Percentiles rank a stretch among this genome's conserved stretches.
Conservation (phyloP, 2,329 filamentous ascomycete species). For the Lecanoromycetidae sp. region DNA sequence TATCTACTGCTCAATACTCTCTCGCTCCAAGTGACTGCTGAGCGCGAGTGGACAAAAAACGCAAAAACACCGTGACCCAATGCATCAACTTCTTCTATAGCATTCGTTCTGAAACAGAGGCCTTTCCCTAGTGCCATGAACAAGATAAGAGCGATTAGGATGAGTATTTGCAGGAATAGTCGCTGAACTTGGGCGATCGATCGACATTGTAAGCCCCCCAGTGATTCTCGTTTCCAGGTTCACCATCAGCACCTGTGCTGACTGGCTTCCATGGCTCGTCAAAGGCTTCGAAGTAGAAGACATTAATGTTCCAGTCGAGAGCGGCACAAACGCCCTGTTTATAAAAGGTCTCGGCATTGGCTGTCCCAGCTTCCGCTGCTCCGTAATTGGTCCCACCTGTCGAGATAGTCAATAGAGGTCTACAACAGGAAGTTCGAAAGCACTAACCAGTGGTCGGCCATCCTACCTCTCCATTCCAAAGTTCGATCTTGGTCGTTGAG, state of each 20-base stretch:
- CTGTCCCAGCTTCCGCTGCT: slow-evolving; percentile 45
- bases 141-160: background rate
- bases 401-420: slow-evolving; percentile 18
- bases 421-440: background rate
- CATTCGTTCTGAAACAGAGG: background rate
- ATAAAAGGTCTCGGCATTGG: slow-evolving; percentile 50
- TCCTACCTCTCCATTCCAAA: slow-evolving; percentile 59
- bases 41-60: slow-evolving; percentile 2
- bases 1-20: too few species aligned
- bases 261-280: slow-evolving; percentile 61
- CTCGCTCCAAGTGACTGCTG: too few species aligned
- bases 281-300: slow-evolving; percentile 63
- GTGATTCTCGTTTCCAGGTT: slow-evolving; percentile 50
- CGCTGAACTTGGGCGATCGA: slow-evolving; percentile 42
- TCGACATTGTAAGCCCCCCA: slow-evolving; percentile 57
- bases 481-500: slow-evolving; percentile 42
- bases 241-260: slow-evolving; percentile 50
- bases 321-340: slow-evolving; percentile 51
- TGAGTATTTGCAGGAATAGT: slow-evolving; percentile 13
- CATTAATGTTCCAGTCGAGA: slow-evolving; percentile 53
- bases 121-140: too few species aligned
- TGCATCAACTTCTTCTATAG: background rate
- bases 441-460: slow-evolving; percentile 47
- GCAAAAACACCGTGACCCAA: background rate
- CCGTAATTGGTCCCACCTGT: slow-evolving; percentile 50